Evolutionary conservation across 2,329 filamentous ascomycete genomes (phyloP).

Genomic region (Teratosphaeria pseudoeucalypti): DNA sequence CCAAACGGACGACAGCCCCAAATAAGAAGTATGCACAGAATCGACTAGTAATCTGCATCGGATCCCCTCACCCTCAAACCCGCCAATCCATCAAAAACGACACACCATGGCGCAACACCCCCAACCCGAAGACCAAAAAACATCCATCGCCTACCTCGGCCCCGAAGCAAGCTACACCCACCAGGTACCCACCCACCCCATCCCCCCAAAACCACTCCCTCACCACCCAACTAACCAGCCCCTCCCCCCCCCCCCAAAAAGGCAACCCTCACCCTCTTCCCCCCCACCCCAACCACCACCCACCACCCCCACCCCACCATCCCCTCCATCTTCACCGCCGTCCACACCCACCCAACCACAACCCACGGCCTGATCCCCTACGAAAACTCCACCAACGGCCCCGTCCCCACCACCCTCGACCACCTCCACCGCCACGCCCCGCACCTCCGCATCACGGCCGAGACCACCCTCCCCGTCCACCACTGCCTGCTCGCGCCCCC

Average conservation of each 20-base stretch:
- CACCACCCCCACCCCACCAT: constrained; percentile 28
- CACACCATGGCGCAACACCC: background rate
- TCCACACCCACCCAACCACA: constrained; percentile 52
- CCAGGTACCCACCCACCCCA: constrained; percentile 40
- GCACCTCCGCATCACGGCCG: constrained; percentile 49
- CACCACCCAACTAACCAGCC: background rate
- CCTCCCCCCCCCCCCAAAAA: constrained; percentile 3
- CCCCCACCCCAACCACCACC: constrained; percentile 7
- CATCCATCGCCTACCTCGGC: constrained; percentile 48
- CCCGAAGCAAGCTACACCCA: constrained; percentile 59
- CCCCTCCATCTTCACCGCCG: constrained; percentile 65
- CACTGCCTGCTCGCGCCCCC: constrained; percentile 66
- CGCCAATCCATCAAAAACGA: no score
- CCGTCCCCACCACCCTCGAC: constrained; percentile 40
- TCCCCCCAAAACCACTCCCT: background rate
- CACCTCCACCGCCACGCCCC: no score
- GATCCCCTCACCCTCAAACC: no score
- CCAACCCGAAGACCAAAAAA: constrained; percentile 1
- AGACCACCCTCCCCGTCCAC: constrained; percentile 77
- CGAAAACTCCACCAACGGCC: constrained; percentile 92
- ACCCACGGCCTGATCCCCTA: constrained; percentile 78
- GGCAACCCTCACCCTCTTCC: constrained; percentile 14
- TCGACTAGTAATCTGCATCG: no score
- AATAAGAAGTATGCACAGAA: no score
- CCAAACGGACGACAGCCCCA: no score